phyloP scores from a whole-genome alignment of 2,329 filamentous ascomycete genomes.

The Tolypocladium cylindrosporum region DNA sequence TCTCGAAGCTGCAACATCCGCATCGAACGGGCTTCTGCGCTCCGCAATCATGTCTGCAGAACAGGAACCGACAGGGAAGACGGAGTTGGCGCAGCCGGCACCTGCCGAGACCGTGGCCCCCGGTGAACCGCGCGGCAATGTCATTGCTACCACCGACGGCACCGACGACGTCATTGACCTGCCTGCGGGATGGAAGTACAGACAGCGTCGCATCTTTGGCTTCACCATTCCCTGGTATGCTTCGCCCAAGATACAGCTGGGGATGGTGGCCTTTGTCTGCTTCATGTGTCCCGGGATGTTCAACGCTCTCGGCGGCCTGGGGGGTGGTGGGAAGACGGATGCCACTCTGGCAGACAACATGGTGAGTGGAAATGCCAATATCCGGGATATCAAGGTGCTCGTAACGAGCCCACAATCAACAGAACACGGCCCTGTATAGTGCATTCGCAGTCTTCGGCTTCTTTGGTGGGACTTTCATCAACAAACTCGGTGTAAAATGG shows the following conservation, averaged over 20 bases:
- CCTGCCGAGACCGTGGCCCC: too few species aligned
- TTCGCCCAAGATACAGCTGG: conserved; percentile 60
- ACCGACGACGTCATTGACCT: conserved; percentile 13
- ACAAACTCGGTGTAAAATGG: conserved; percentile 59
- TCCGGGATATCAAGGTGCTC: too few species aligned
- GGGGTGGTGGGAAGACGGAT: conserved; percentile 47
- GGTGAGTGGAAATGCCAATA: background rate
- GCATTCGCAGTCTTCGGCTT: conserved; percentile 60
- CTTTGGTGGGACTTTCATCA: conserved; percentile 68
- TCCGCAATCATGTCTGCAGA: background rate
- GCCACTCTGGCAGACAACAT: conserved; percentile 15
- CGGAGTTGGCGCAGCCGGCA: background rate
- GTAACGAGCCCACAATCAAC: conserved; percentile 36
- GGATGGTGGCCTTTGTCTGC: conserved; percentile 49
- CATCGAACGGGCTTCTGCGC: background rate
- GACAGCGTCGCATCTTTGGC: conserved; percentile 43
- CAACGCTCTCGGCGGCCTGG: conserved; percentile 58
- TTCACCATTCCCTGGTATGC: conserved; percentile 56
- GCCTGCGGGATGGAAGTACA: conserved; percentile 58
- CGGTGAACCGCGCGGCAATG: background rate
- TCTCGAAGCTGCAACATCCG: background rate
- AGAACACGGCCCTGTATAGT: conserved; percentile 62
- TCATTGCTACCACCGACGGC: background rate
- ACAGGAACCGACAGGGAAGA: background rate
- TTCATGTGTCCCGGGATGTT: conserved; percentile 65